Evolutionary conservation across 2,329 filamentous ascomycete genomes (phyloP), one percentile per base, ranked within the genome.

Genomic region (Dactylellina sp.): DNA sequence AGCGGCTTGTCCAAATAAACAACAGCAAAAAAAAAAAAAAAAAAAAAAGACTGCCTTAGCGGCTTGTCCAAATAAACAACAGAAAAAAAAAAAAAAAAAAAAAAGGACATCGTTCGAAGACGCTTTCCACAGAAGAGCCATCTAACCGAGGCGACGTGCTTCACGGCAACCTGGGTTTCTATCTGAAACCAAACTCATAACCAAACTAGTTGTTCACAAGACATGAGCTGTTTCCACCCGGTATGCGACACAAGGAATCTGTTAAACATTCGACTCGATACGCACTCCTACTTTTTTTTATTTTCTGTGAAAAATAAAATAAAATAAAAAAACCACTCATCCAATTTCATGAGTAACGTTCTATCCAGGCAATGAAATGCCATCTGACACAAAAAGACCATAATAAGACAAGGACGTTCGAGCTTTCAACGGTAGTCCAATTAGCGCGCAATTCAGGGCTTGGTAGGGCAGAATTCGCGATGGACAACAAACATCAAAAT

Each of bases 171-270:
- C 68, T 28, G 37, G 53, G 47, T 56, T 42, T 74, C 18, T 74
- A 74, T 62, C 61, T 66, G 70, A 74, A 74, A 74, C 70, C 18
- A n/a, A 32, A 59, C 40, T 59, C 44, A 64, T 52, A 60, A 56
- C 47, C 20, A 42, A 56, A 56, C 56, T 39, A 40, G 55, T 42
- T 22, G 50, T 35, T 65, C 61, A 61, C 70, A 74, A 74, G 70
- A 74, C 70, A 74, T 42, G 24, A 66, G 61, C 47, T 65, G 70
- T 74, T 74, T 74, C 70, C 55, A 66, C 40, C 44, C 61, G 61
- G 61, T 9, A 71, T 59, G 49, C 55, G 50, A 52, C 18, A 24
- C 37, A 46, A 53, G 16, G 40, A 49, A 59, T 42, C 53, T 44
- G 53, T 37, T 16, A 20, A 39, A 57, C 32, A 40, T 11, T 22